These are phyloP conservation scores for Blastobotrys indianensis DNA, from an alignment of 1,139 yeast genomes.

Conservation along the genomic window DNA sequence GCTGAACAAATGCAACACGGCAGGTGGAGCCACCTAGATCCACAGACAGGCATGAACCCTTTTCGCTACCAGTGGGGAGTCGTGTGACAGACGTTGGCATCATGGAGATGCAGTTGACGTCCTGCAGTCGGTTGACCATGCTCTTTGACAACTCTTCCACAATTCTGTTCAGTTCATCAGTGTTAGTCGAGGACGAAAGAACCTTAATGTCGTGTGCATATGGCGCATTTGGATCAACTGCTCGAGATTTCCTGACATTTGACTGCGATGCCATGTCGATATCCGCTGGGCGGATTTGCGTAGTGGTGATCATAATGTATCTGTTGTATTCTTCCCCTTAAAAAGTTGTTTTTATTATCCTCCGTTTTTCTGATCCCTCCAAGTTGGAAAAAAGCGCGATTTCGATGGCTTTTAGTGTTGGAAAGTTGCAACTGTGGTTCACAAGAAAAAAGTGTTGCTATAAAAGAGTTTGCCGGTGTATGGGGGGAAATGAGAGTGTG, in stretches of 20 bases:
- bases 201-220: constrained; percentile 8
- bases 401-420: background rate
- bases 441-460: too few species aligned
- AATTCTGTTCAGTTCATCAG: constrained; percentile 18
- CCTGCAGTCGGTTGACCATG: constrained; percentile 14
- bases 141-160: constrained; percentile 15
- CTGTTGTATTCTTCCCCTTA: too few species aligned
- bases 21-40: constrained; percentile 87
- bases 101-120: constrained; percentile 37
- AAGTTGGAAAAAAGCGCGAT: too few species aligned
- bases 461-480: too few species aligned
- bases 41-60: constrained; percentile 74
- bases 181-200: constrained; percentile 1
- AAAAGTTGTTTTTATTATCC: too few species aligned
- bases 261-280: constrained; percentile 5
- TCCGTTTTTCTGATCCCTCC: too few species aligned
- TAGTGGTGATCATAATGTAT: too few species aligned
- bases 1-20: constrained; percentile 69
- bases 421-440: background rate
- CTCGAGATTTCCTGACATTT: constrained; percentile 2
- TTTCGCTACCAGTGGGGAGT: constrained; percentile 71
- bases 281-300: too few species aligned
- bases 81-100: constrained; percentile 70
- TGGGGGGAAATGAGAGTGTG: too few species aligned
- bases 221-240: constrained; percentile 5